These are phyloP conservation scores for Cocos nucifera DNA, from an alignment of 176 grass and related monocot genomes.

Conservation along the genomic window DNA sequence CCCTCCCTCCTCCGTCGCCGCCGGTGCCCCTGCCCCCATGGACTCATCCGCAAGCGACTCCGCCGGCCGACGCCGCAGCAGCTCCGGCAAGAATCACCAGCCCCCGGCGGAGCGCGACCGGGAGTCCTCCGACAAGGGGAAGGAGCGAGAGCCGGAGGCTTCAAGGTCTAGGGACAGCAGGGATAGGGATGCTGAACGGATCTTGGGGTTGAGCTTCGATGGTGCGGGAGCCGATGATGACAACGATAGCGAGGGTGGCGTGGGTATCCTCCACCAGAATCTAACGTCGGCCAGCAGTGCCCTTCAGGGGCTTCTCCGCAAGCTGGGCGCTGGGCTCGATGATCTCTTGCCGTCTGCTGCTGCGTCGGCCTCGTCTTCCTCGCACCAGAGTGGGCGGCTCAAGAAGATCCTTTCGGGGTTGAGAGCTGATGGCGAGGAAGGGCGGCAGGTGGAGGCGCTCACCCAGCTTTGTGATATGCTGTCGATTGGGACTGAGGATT, in stretches of 20 bases:
- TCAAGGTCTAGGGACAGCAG: slow-evolving; percentile 36
- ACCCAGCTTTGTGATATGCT: slow-evolving; percentile 82
- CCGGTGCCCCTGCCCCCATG: slow-evolving; percentile 35
- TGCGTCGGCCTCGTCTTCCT: slow-evolving; percentile 23
- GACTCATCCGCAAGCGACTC: slow-evolving; percentile 42
- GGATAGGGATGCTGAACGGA: slow-evolving; percentile 53
- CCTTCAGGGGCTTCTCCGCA: slow-evolving; percentile 67
- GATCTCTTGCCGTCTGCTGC: slow-evolving; percentile 57
- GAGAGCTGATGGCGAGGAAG: slow-evolving; percentile 67
- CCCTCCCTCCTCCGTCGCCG: slow-evolving; percentile 1
- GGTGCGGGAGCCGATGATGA: slow-evolving; percentile 36
- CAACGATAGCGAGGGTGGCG: slow-evolving; percentile 46
- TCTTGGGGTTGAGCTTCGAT: slow-evolving; percentile 58
- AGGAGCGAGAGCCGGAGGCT: slow-evolving; percentile 65
- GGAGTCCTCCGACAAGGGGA: slow-evolving; percentile 41
- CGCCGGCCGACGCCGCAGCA: slow-evolving; percentile 30
- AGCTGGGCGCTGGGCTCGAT: slow-evolving; percentile 69
- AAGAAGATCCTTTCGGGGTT: slow-evolving; percentile 63
- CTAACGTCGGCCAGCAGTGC: slow-evolving; percentile 64
- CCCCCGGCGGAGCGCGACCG: slow-evolving; percentile 9
- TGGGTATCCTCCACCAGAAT: slow-evolving; percentile 51
- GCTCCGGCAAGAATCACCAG: slow-evolving; percentile 2
- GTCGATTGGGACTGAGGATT: slow-evolving; percentile 76
- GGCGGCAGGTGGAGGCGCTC: slow-evolving; percentile 47
- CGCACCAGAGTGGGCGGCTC: slow-evolving; percentile 39